These are phyloP conservation scores for Sclerotinia borealis DNA, from an alignment of 2,329 filamentous ascomycete species.

Conservation along the genomic window DNA sequence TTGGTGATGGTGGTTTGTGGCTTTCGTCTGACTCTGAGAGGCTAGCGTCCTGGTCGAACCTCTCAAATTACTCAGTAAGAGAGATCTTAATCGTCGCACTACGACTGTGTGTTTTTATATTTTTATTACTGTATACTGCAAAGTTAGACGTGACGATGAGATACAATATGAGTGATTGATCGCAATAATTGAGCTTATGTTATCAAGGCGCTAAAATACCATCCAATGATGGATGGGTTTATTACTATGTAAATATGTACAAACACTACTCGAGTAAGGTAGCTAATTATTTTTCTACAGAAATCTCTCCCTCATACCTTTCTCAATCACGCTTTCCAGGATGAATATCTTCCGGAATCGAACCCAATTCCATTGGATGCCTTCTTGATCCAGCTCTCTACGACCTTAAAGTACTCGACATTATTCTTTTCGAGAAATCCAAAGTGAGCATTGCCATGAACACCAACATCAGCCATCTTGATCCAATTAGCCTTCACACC, in stretches of 20 bases:
- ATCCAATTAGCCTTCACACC: slow-evolving; percentile 24
- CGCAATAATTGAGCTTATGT: neutral
- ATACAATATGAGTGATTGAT: neutral
- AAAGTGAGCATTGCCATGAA: slow-evolving; percentile 24
- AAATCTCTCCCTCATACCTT: neutral
- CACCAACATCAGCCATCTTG: slow-evolving; percentile 18
- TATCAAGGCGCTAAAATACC: neutral
- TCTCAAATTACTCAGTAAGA: too few relatives aligned
- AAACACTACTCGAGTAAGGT: neutral
- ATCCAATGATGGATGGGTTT: neutral
- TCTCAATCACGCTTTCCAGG: neutral
- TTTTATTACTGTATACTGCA: too few relatives aligned
- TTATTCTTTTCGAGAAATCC: slow-evolving; percentile 24
- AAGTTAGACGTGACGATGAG: too few relatives aligned
- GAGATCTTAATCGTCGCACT: neutral
- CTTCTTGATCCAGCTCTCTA: slow-evolving; percentile 19
- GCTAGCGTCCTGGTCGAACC: neutral
- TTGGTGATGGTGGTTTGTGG: neutral
- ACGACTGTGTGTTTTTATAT: neutral
- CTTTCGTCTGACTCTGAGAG: neutral
- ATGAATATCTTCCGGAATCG: neutral
- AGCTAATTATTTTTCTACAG: neutral
- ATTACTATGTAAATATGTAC: neutral
- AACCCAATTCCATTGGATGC: neutral
- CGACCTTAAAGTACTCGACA: slow-evolving; percentile 17